Base-by-base conservation (phyloP, 2,329 filamentous ascomycete species). In the Fusarium albosuccineum region DNA sequence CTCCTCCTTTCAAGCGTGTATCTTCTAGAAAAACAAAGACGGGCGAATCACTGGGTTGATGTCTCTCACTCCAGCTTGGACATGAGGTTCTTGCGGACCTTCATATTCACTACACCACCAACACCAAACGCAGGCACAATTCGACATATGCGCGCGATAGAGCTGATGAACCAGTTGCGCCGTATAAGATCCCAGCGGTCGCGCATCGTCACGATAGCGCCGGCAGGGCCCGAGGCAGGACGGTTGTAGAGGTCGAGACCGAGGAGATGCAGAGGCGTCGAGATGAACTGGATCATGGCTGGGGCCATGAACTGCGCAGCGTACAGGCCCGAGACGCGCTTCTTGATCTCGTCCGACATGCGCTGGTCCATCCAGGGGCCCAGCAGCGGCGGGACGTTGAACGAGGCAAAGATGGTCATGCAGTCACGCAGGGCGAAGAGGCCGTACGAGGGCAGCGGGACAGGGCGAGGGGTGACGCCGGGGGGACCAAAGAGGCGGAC, bases 51-150 rank as follows among this genome's bases (percentile, higher is more conserved):
- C 22, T 41, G 42, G 3, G 22, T 16, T 17, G 16, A 34, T n/a
- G 14, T 30, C 13, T n/a, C 58, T 70, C 61, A 80, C 54, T 78
- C 85, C 60, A 92, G 75, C 71, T 77, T 84, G 70, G 81, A 82
- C 90, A 97, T 94, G 70, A 95, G 75, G 54, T 76, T 82, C 73
- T 81, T 83, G 70, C 94, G 85, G 44, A 95, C 83, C 73, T 91
- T 89, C 61, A 85, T 85, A 79, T 97, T 97, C 10, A 96, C 91
- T 10, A 97, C 92, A 1, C 94, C 94, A 1, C 94, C 94, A 11
- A 97, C 85, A 2, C 94, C 94, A 82, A 95, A 97, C 0, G 94
- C 94, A 16, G 94, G 94, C 3, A 97, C 86, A 71, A 97, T 97
- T 73, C 94, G 86, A 63, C 91, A 91, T 79, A 97, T 91, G 55